phyloP scores from a whole-genome alignment of 352 stramenopile species.

The Pythium biforme region DNA sequence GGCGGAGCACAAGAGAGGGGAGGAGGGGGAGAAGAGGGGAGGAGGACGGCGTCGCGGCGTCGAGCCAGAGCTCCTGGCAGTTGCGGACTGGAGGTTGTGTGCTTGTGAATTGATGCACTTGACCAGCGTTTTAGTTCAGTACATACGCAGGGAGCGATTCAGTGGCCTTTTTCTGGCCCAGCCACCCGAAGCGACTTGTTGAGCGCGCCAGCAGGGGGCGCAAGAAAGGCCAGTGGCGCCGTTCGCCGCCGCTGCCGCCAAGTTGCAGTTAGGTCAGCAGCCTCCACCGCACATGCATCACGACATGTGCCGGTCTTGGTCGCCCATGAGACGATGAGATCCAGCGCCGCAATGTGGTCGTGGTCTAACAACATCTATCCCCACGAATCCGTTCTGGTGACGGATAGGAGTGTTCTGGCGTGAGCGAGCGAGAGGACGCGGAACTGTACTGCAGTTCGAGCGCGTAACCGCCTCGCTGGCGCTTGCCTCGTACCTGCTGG shows the following conservation, averaged over 20 bases:
- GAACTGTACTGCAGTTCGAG: slow-evolving; percentile 10
- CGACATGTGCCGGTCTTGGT: neutral
- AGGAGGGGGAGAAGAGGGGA: neutral
- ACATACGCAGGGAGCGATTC: neutral
- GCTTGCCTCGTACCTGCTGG: neutral
- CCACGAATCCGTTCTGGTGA: no score
- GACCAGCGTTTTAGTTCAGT: neutral
- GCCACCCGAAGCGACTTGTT: neutral
- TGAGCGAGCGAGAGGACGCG: neutral
- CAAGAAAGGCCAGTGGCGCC: slow-evolving; percentile 4
- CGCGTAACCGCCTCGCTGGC: neutral
- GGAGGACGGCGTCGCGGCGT: slow-evolving; percentile 4
- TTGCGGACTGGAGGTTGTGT: slow-evolving; percentile 1
- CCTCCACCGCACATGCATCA: neutral
- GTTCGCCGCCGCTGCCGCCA: neutral
- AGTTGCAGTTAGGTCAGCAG: slow-evolving; percentile 7
- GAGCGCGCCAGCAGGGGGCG: neutral
- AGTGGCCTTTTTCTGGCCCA: slow-evolving; percentile 1
- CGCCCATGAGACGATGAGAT: no score
- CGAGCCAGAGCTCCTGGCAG: slow-evolving; percentile 12
- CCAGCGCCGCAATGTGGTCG: no score
- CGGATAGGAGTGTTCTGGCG: neutral
- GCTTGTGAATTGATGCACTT: slow-evolving; percentile 13
- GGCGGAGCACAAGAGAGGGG: neutral
- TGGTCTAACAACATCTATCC: no score